These are phyloP conservation scores for Bassia scoparia DNA, from an alignment of 148 eudicot species.

Conservation along the genomic window DNA sequence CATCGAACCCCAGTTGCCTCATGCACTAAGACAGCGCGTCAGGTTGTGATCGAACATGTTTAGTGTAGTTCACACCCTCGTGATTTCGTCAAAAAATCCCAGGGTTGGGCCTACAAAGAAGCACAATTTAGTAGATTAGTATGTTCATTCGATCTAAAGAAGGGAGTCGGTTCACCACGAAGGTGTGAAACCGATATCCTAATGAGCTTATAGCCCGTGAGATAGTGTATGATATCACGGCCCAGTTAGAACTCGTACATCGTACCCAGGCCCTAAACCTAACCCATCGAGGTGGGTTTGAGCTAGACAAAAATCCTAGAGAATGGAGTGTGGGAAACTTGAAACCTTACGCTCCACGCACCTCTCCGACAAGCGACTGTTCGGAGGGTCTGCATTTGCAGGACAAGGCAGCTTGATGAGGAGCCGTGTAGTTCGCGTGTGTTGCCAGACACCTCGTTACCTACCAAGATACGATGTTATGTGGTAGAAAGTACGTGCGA, in stretches of 20 bases:
- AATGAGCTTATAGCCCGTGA: too few species aligned
- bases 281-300: slow-evolving; percentile 53
- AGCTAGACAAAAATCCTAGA: slow-evolving; percentile 46
- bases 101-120: slow-evolving; percentile 49
- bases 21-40: slow-evolving; percentile 72
- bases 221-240: too few species aligned
- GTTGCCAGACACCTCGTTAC: slow-evolving; percentile 66
- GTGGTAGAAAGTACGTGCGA: slow-evolving; percentile 44
- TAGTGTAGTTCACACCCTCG: slow-evolving; percentile 46
- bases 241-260: slow-evolving; percentile 39
- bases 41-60: slow-evolving; percentile 57
- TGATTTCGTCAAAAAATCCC: slow-evolving; percentile 41
- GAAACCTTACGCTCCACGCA: slow-evolving; percentile 34
- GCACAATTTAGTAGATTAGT: slow-evolving; percentile 43
- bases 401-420: slow-evolving; percentile 46
- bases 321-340: slow-evolving; percentile 64
- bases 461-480: slow-evolving; percentile 52
- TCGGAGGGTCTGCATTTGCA: slow-evolving; percentile 52
- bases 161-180: slow-evolving; percentile 62
- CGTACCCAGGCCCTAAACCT: slow-evolving; percentile 52
- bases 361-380: slow-evolving; percentile 39
- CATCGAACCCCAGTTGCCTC: slow-evolving; percentile 35
- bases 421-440: slow-evolving; percentile 30
- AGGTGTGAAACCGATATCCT: slow-evolving; percentile 47
- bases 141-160: slow-evolving; percentile 49